Conservation (phyloP, 2,329 filamentous ascomycete genomes). For the Aspergillus versicolor region DNA sequence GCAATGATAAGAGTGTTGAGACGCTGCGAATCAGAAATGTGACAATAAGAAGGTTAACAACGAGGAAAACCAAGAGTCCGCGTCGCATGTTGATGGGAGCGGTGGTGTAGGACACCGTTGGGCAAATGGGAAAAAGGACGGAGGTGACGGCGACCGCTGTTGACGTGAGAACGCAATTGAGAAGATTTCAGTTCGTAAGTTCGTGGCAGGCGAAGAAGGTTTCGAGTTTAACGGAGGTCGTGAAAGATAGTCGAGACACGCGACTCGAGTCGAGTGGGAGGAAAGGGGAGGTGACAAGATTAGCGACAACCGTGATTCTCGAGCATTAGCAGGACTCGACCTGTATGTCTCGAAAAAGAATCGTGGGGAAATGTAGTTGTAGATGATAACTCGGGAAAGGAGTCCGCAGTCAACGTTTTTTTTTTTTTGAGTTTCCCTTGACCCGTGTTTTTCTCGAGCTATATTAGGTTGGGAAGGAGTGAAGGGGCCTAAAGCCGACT, state of each 20-base stretch:
- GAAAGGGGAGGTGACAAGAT: neutral
- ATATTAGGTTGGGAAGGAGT: slow-evolving; percentile 7
- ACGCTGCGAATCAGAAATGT: slow-evolving; percentile 65
- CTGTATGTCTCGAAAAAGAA: neutral
- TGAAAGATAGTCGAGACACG: neutral
- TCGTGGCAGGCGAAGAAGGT: slow-evolving; percentile 5
- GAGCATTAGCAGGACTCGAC: neutral
- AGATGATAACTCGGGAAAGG: slow-evolving; percentile 1
- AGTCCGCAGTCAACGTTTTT: slow-evolving; percentile 5
- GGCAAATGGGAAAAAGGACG: neutral
- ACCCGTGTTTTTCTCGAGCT: slow-evolving; percentile 5
- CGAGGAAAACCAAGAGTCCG: slow-evolving; percentile 61
- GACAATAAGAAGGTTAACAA: slow-evolving; percentile 65
- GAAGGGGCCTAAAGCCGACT: slow-evolving; percentile 6
- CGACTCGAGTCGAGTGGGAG: neutral
- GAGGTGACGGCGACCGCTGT: neutral
- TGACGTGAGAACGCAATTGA: slow-evolving; percentile 1
- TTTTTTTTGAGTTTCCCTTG: slow-evolving; percentile 1
- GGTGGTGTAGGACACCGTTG: neutral
- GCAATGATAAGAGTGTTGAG: slow-evolving; percentile 68
- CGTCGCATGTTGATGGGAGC: slow-evolving; percentile 53
- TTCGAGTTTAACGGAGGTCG: neutral
- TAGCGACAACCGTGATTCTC: neutral
- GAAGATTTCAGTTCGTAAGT: slow-evolving; percentile 6
- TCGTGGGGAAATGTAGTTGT: neutral